A percentile compares a stretch with the other conserved stretches of the same genome.
phyloP scores from a whole-genome alignment of 352 stramenopile genomes.

The Globisporangium nodosum region DNA sequence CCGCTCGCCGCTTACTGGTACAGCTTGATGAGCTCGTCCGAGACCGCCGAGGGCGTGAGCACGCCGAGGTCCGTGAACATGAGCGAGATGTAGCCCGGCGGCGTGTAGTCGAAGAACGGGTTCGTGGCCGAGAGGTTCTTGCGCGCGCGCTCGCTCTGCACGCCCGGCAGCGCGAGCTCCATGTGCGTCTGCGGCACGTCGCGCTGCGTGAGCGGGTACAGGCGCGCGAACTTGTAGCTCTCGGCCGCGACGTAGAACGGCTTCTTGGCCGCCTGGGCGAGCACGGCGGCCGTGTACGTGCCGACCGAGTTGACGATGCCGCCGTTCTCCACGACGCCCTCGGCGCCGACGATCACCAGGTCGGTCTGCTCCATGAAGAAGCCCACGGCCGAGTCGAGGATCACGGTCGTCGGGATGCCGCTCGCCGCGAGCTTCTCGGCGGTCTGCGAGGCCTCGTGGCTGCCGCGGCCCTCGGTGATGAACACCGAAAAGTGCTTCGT shows the following conservation, averaged over 20 bases:
- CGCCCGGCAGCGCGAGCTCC: constrained; percentile 18
- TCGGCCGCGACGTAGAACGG: constrained; percentile 98
- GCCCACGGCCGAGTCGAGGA: constrained; percentile 94
- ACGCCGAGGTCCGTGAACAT: constrained; percentile 98
- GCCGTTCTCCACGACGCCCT: constrained; percentile 97
- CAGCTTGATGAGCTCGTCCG: constrained; percentile 97
- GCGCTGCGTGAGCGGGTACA: constrained; percentile 96
- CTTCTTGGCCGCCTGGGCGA: constrained; percentile 94
- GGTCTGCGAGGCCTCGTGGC: constrained; percentile 82
- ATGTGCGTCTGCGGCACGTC: constrained; percentile 88
- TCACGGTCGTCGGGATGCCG: constrained; percentile 93
- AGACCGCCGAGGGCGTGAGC: constrained; percentile 96
- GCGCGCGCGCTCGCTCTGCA: constrained; percentile 17
- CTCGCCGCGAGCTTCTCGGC: constrained; percentile 78
- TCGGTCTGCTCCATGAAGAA: constrained; percentile 96
- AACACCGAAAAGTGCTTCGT: constrained; percentile 93
- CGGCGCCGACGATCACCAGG: constrained; percentile 94
- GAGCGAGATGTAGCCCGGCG: constrained; percentile 96
- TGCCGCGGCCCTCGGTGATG: constrained; percentile 91
- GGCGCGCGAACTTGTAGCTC: constrained; percentile 97
- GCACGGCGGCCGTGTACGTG: constrained; percentile 92
- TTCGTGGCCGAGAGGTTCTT: constrained; percentile 82
- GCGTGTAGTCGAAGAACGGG: constrained; percentile 95
- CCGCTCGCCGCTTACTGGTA: constrained; percentile 85
- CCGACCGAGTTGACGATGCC: constrained; percentile 98